Conservation (phyloP, 352 stramenopile genomes). For the Pythium phragmiticola region DNA sequence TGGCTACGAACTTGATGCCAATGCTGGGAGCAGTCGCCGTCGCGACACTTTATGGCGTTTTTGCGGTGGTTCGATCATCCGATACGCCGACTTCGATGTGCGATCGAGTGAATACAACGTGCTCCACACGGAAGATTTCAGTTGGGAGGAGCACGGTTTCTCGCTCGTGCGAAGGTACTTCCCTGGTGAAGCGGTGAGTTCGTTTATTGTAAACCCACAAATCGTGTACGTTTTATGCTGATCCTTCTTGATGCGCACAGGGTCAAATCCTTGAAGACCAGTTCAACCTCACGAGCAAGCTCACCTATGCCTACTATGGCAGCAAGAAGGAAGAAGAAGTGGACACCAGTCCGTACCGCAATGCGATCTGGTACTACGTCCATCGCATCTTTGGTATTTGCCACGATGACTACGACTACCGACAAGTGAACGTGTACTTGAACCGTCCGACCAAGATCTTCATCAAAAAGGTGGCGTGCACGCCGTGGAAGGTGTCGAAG, state of each 20-base stretch:
- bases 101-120: slow-evolving; percentile 76
- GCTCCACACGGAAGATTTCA: slow-evolving; percentile 87
- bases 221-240: neutral
- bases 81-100: slow-evolving; percentile 86
- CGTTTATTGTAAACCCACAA: neutral
- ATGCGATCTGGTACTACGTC: slow-evolving; percentile 88
- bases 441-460: slow-evolving; percentile 87
- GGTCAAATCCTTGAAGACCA: slow-evolving; percentile 84
- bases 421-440: slow-evolving; percentile 77
- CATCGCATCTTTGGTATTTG: slow-evolving; percentile 88
- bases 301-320: slow-evolving; percentile 85
- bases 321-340: slow-evolving; percentile 53
- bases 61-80: slow-evolving; percentile 75
- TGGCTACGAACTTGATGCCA: neutral
- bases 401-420: slow-evolving; percentile 88
- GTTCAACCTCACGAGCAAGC: slow-evolving; percentile 83
- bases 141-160: slow-evolving; percentile 88
- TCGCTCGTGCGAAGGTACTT: slow-evolving; percentile 85
- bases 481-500: slow-evolving; percentile 76
- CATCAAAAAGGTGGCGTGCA: slow-evolving; percentile 85
- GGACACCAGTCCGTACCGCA: slow-evolving; percentile 80
- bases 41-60: slow-evolving; percentile 81
- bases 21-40: slow-evolving; percentile 25
- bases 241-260: neutral
- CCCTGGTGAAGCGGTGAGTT: slow-evolving; percentile 49